Evolutionary conservation across 1,284 basidiomycete species (phyloP).

Genomic region (Golubevia sp.): DNA sequence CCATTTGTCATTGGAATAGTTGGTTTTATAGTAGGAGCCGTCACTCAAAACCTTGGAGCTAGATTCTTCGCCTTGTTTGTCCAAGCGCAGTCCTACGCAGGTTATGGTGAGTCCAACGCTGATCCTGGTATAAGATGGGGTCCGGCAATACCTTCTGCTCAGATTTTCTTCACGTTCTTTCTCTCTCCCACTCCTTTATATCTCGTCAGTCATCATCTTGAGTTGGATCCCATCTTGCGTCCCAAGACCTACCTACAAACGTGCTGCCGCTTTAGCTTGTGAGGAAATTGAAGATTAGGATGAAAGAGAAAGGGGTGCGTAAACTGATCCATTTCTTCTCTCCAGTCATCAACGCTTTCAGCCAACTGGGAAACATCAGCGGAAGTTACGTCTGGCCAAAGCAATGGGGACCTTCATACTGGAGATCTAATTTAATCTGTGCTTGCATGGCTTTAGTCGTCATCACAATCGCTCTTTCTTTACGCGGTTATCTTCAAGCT

Average conservation of each 20-base stretch:
- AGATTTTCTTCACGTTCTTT: too few species aligned
- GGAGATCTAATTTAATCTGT: constrained; percentile 35
- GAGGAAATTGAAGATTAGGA: too few species aligned
- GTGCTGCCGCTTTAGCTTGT: constrained; percentile 30
- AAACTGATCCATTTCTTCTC: too few species aligned
- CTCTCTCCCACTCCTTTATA: constrained; percentile 29
- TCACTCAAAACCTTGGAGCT: constrained; percentile 17
- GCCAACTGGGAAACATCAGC: constrained; percentile 34
- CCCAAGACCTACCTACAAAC: constrained; percentile 38
- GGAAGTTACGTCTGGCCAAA: constrained; percentile 36
- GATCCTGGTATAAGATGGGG: too few species aligned
- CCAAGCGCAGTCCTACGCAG: constrained; percentile 15
- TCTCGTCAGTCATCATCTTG: constrained; percentile 29
- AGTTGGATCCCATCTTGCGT: constrained; percentile 30
- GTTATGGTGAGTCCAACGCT: too few species aligned
- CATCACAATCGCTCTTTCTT: constrained; percentile 24
- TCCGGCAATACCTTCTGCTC: too few species aligned
- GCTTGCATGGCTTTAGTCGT: constrained; percentile 22
- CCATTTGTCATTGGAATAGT: constrained; percentile 21
- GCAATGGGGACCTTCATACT: constrained; percentile 36
- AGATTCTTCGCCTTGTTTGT: constrained; percentile 41
- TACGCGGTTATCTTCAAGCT: constrained; percentile 22
- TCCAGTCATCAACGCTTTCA: constrained; percentile 41
- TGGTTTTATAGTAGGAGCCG: constrained; percentile 40
- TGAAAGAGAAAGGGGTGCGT: too few species aligned